Base-by-base conservation (phyloP, 345 rosid genomes). In the Abelmoschus esculentus region DNA sequence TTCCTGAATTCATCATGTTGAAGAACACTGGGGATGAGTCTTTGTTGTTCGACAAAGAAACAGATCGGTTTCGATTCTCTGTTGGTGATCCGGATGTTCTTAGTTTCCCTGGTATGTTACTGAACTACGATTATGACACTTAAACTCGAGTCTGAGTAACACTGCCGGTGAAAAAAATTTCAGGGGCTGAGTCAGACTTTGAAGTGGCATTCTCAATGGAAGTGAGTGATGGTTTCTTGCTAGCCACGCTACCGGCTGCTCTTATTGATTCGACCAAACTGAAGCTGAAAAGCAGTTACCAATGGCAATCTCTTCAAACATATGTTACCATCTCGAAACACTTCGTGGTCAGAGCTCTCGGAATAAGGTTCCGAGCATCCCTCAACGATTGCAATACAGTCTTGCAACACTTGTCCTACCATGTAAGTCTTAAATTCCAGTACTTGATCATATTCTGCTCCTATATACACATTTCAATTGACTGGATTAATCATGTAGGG, bases 241-340 rank as follows among this genome's bases (percentile, higher is more conserved):
- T 74, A 73, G 81, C 96, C 32, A 84, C 77, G 75, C 80, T 93
- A 34, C 90, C 96, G 4, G 78, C 93, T 3, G 85, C 83, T 73
- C 96, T 91, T 42, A 82, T 91, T 58, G 79, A 69, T 58, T 81
- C 91, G 15, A 89, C 99, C 1, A 97, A 93, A 79, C 76, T 93
- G 64, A 91, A 88, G 91, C 78, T 84, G 10, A 83, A 67, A 76
- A 82, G 75, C 26, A 78, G 75, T 72, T 80, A 80, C 72, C 86
- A 71, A 64, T 93, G 99, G 97, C 96, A 89, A 73, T 91, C 96
- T n/a, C 83, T 91, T 75, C 96, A 91, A 77, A 86, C 97, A 19
- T 93, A 93, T 46, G 88, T 93, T 1, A 44, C 95, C 0, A 91
- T 93, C 76, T 89, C 97, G 13, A 85, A 81, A 75, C 96, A 87